Evolutionary conservation across 768 basidiomycete species (phyloP).

Genomic region (Kwoniella heveanensis): DNA sequence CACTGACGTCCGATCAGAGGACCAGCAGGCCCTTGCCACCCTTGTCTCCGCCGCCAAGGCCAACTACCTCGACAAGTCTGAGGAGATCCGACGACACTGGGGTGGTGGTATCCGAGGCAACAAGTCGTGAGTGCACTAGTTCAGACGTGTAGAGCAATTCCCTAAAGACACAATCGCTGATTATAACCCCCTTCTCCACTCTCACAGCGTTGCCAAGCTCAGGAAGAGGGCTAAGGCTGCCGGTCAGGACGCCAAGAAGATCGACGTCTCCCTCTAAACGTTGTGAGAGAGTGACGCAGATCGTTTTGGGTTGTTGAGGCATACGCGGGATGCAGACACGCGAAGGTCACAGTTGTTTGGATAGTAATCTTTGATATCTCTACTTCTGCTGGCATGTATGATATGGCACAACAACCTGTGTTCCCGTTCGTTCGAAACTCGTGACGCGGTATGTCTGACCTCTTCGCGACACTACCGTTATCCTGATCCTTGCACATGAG

Average conservation of each 20-base stretch:
- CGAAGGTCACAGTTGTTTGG: constrained; percentile 12
- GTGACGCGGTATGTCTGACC: no score
- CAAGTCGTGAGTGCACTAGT: constrained; percentile 66
- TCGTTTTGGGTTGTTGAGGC: constrained; percentile 12
- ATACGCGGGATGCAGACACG: constrained; percentile 1
- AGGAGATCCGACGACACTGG: constrained; percentile 87
- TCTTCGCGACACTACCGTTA: no score
- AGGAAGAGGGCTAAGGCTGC: constrained; percentile 90
- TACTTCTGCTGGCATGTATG: constrained; percentile 38
- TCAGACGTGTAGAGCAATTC: no score
- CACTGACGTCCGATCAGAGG: constrained; percentile 93
- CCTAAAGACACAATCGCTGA: no score
- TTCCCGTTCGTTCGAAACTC: no score
- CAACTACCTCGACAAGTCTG: constrained; percentile 95
- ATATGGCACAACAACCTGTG: constrained; percentile 31
- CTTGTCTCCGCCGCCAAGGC: constrained; percentile 91
- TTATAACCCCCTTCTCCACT: background rate
- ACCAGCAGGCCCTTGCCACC: constrained; percentile 87
- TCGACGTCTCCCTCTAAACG: constrained; percentile 56
- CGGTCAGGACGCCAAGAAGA: constrained; percentile 61
- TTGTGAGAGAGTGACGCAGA: background rate
- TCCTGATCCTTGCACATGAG: no score
- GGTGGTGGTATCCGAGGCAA: constrained; percentile 94
- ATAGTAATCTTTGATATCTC: constrained; percentile 4
- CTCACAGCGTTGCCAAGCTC: constrained; percentile 77